Evolutionary conservation across 2,329 filamentous ascomycete species (phyloP), one percentile per base, ranked within the genome.

Genomic region (Lojkania enalia): DNA sequence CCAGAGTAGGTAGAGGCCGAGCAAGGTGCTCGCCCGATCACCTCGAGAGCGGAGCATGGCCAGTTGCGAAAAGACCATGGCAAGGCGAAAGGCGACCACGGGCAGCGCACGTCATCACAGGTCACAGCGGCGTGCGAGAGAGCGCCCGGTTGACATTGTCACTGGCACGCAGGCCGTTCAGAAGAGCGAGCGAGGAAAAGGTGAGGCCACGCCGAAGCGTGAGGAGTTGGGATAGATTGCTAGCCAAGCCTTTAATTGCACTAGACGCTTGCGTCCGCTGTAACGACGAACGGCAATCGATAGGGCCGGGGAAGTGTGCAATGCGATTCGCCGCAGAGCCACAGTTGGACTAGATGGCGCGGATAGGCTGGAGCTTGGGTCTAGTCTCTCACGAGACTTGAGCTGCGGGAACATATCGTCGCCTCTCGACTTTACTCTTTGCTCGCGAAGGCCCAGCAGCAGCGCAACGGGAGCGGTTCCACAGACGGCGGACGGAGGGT

Each of bases 191-290:
- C 14, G 46, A 51, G 27, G 42, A 42, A 30, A 15, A 20, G 31
- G 27, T 20, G 19, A 20, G 27, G 43, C 27, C 19, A 12, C 29
- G 40, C 13, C 20, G 33, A 20, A 37, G 21, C 7, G 38, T 29
- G 37, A 29, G 21, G 25, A 48, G 49, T 55, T 50, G 58, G 55
- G 37, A 52, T 57, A 64, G 58, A 61, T 61, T 61, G 56, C 54
- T 56, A 40, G 50, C 50, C 58, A 56, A 57, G 58, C 37, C 44
- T 33, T 55, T 57, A 53, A 61, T 60, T 61, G 52, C 52, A 35
- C 40, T 46, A 36, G 37, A 36, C 31, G 21, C 14, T 5, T 40
- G 19, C 3, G 30, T 20, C 36, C 19, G 27, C 4, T 12, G 11
- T n/a, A 30, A n/a, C 16, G 12, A 7, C 14, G 30, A 15, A 33